Percentiles rank a stretch among this genome's conserved stretches.
These are phyloP conservation scores for Sanguinoderma infundibulare DNA, from an alignment of 1,284 basidiomycete species.

Conservation along the genomic window DNA sequence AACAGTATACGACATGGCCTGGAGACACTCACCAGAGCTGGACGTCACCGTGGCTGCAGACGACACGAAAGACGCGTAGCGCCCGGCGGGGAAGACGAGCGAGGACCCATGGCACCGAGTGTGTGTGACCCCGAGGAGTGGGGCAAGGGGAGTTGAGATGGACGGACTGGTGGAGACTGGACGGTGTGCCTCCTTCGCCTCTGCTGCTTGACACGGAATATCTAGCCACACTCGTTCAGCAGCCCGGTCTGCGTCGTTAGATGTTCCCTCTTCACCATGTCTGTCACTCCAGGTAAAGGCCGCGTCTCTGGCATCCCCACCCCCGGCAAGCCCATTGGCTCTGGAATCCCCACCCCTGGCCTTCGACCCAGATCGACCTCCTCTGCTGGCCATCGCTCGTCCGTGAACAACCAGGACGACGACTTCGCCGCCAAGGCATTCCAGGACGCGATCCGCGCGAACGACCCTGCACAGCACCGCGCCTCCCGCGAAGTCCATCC, in stretches of 20 bases:
- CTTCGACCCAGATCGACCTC: constrained; percentile 67
- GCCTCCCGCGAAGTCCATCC: constrained; percentile 38
- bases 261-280: constrained; percentile 35
- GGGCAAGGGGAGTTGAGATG: constrained; percentile 15
- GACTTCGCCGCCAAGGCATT: constrained; percentile 71
- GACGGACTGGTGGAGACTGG: constrained; percentile 14
- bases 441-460: constrained; percentile 75
- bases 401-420: constrained; percentile 39
- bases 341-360: constrained; percentile 71
- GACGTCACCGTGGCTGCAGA: constrained; percentile 8
- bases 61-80: constrained; percentile 14
- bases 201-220: constrained; percentile 7
- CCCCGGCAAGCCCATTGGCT: constrained; percentile 47
- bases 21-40: constrained; percentile 4
- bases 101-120: constrained; percentile 10
- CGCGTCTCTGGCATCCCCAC: constrained; percentile 63
- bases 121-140: constrained; percentile 18
- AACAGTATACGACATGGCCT: no score
- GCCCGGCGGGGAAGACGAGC: neutral
- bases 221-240: constrained; percentile 3
- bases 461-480: constrained; percentile 76
- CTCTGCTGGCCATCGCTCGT: constrained; percentile 42
- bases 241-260: constrained; percentile 7
- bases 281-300: constrained; percentile 54
- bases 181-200: constrained; percentile 1